phyloP scores from a whole-genome alignment of 2,329 filamentous ascomycete species.

The Coniochaeta sp. region DNA sequence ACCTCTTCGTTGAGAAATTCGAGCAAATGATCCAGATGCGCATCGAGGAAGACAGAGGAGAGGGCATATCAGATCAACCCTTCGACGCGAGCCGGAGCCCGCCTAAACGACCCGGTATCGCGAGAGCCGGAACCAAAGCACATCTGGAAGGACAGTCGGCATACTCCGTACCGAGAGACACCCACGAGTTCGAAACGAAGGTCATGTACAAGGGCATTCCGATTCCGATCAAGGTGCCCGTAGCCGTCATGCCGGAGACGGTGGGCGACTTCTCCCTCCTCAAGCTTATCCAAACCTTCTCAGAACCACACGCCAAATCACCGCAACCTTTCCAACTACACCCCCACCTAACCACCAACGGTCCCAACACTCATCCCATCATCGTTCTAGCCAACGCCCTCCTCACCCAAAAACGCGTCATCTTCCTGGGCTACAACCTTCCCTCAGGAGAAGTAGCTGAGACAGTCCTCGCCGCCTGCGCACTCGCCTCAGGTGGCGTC shows the following conservation, averaged over 20 bases:
- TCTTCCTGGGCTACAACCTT: conserved; percentile 92
- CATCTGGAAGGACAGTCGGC: conserved; percentile 55
- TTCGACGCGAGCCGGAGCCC: conserved; percentile 42
- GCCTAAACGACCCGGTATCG: conserved; percentile 39
- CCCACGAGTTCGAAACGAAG: conserved; percentile 93
- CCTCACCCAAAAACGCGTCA: conserved; percentile 90
- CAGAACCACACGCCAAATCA: conserved; percentile 70
- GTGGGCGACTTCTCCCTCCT: conserved; percentile 97
- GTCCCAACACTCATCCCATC: conserved; percentile 83
- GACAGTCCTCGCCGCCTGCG: conserved; percentile 95
- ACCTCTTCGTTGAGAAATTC: conserved; percentile 96
- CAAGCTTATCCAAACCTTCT: conserved; percentile 94
- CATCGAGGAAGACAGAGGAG: conserved; percentile 56
- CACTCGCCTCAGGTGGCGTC: conserved; percentile 86
- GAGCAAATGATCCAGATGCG: conserved; percentile 87
- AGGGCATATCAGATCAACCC: conserved; percentile 32
- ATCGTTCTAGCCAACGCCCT: conserved; percentile 92
- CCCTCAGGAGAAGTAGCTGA: conserved; percentile 95
- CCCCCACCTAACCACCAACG: conserved; percentile 88
- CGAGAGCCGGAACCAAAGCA: conserved; percentile 55
- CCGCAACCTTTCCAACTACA: conserved; percentile 82
- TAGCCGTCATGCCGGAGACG: conserved; percentile 87
- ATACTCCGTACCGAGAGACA: conserved; percentile 82
- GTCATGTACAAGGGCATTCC: conserved; percentile 96
- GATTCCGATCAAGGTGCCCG: conserved; percentile 93